Evolutionary conservation across 371 early-diverging fungal genomes (phyloP).

Genomic region (Rhizopus delemar): DNA sequence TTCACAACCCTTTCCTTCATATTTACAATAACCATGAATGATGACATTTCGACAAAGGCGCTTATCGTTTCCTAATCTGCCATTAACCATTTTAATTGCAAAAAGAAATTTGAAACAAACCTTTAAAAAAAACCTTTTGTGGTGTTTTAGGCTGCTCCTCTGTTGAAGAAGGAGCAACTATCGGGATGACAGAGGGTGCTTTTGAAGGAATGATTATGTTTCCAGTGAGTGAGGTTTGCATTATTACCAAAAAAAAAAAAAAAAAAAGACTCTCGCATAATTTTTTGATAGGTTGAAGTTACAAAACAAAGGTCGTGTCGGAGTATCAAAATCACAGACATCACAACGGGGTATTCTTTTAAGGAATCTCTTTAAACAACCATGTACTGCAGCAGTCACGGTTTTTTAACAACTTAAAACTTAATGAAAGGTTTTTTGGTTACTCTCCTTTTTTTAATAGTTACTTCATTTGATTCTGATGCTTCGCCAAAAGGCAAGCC

Average conservation of each 20-base stretch:
- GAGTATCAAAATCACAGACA: neutral
- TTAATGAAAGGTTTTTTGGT: too few species aligned
- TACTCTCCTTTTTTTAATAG: too few species aligned
- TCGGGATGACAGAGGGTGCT: constrained; percentile 60
- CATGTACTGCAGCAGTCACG: too few species aligned
- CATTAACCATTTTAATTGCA: constrained; percentile 1
- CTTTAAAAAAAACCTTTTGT: constrained; percentile 39
- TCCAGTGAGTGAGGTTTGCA: constrained; percentile 40
- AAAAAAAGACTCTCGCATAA: constrained; percentile 1
- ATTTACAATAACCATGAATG: constrained; percentile 87
- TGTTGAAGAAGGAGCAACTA: constrained; percentile 48
- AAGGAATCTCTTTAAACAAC: too few species aligned
- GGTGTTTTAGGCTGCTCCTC: constrained; percentile 26
- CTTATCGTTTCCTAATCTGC: constrained; percentile 34
- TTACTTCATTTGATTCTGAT: too few species aligned
- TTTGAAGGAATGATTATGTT: constrained; percentile 49
- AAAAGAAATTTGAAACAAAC: constrained; percentile 24
- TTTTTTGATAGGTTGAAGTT: neutral
- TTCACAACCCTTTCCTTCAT: constrained; percentile 80
- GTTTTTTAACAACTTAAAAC: too few species aligned
- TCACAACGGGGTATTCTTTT: too few species aligned
- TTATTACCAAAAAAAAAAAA: constrained; percentile 7
- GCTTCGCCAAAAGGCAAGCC: too few species aligned
- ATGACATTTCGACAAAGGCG: constrained; percentile 80
- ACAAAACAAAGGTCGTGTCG: neutral